Conservation (phyloP, 2,329 filamentous ascomycete species). For the Neurospora sp. region DNA sequence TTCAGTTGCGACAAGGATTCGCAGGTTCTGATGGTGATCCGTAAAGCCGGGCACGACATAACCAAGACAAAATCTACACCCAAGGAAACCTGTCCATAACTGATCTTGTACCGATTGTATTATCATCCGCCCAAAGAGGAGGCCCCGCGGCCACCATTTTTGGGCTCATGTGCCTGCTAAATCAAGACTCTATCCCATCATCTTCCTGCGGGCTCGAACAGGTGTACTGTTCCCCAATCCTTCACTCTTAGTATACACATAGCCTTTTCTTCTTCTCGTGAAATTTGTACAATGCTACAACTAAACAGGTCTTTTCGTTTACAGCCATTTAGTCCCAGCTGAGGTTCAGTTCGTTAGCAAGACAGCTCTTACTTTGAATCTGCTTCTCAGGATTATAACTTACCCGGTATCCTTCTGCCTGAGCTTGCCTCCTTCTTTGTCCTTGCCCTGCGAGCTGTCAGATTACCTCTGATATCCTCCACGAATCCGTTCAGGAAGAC, state of each 20-base stretch:
- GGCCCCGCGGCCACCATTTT: background rate
- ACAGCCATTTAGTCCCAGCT: background rate
- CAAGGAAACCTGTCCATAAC: background rate
- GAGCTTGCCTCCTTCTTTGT: constrained; percentile 57
- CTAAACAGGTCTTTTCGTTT: background rate
- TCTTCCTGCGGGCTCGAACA: background rate
- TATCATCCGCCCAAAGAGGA: background rate
- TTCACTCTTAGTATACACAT: background rate
- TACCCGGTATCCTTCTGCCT: constrained; percentile 75
- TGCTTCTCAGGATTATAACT: constrained; percentile 20
- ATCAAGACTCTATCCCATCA: background rate
- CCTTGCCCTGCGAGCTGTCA: constrained; percentile 47
- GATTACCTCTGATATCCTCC: background rate
- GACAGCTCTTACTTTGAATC: background rate
- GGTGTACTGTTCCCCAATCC: background rate
- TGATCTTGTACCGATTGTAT: background rate
- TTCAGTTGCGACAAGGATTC: background rate
- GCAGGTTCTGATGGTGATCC: background rate
- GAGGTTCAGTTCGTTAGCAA: background rate
- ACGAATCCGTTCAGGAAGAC: constrained; percentile 18
- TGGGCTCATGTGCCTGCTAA: background rate
- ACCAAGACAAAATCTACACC: background rate
- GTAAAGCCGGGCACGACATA: background rate
- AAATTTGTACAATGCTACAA: background rate
- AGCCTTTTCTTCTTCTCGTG: background rate